Percentiles rank a stretch among this genome's conserved stretches.
phyloP scores from a whole-genome alignment of 1,284 basidiomycete genomes.

The Flammula alnicola region DNA sequence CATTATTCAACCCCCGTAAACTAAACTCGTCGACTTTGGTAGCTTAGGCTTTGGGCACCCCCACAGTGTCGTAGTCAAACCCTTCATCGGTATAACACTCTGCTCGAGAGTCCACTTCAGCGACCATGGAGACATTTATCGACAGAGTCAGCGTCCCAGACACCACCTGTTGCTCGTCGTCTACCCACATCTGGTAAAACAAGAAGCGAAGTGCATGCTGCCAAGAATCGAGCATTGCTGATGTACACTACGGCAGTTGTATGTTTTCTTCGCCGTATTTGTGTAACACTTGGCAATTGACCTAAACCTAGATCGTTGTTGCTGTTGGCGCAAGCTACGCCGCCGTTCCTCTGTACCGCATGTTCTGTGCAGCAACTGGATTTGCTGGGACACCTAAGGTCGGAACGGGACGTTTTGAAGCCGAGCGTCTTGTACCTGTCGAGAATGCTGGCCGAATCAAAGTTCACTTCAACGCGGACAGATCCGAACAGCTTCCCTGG shows the following conservation, averaged over 20 bases:
- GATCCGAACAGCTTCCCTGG: slow-evolving; percentile 91
- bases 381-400: slow-evolving; percentile 96
- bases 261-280: slow-evolving; percentile 33
- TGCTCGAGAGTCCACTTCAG: slow-evolving; percentile 9
- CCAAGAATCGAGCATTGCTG: slow-evolving; percentile 73
- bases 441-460: slow-evolving; percentile 80
- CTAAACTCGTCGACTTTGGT: slow-evolving; percentile 1
- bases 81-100: slow-evolving; percentile 1
- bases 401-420: slow-evolving; percentile 78
- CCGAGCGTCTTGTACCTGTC: slow-evolving; percentile 81
- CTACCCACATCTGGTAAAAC: slow-evolving; percentile 20
- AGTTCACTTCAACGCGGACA: slow-evolving; percentile 95
- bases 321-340: slow-evolving; percentile 91
- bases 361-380: slow-evolving; percentile 97
- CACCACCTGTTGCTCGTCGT: slow-evolving; percentile 4
- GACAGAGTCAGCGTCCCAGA: slow-evolving; percentile 17
- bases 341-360: slow-evolving; percentile 95
- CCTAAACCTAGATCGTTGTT: slow-evolving; percentile 65
- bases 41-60: slow-evolving; percentile 20
- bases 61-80: slow-evolving; percentile 11
- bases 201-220: slow-evolving; percentile 38
- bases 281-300: slow-evolving; percentile 6
- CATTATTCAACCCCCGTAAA: neutral
- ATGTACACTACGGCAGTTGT: slow-evolving; percentile 84
- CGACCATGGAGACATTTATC: slow-evolving; percentile 25